phyloP scores from a whole-genome alignment of 148 eudicot genomes.

The Nepenthes mirabilis region DNA sequence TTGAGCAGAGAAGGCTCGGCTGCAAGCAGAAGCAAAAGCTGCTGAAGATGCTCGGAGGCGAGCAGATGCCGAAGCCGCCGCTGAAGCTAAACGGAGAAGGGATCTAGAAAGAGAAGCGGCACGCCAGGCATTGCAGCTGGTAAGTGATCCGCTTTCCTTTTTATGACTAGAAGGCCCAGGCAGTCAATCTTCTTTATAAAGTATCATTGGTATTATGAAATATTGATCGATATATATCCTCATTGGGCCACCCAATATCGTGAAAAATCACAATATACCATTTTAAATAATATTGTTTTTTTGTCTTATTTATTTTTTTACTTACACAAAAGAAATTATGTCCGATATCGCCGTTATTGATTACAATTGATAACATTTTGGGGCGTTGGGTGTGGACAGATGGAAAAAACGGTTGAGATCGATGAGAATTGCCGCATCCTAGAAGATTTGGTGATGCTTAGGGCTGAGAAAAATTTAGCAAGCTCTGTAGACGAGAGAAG shows the following conservation, averaged over 20 bases:
- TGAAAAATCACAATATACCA: no score
- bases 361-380: background rate
- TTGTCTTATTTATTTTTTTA: no score
- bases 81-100: slow-evolving; percentile 45
- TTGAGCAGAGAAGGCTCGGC: slow-evolving; percentile 53
- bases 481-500: slow-evolving; percentile 49
- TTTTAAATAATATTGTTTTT: no score
- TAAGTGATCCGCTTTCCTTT: slow-evolving; percentile 1
- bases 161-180: background rate
- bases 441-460: slow-evolving; percentile 52
- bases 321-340: no score
- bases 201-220: no score
- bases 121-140: slow-evolving; percentile 56
- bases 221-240: no score
- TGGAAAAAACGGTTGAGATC: slow-evolving; percentile 72
- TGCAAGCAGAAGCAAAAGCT: slow-evolving; percentile 77
- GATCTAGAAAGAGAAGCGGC: slow-evolving; percentile 77
- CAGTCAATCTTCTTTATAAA: no score
- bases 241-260: no score
- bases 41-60: slow-evolving; percentile 64
- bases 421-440: slow-evolving; percentile 52
- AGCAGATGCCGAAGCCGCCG: slow-evolving; percentile 63
- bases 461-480: slow-evolving; percentile 35
- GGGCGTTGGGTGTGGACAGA: slow-evolving; percentile 18
- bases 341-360: background rate